Percentiles rank a stretch among this genome's conserved stretches.
These are phyloP conservation scores for Solanum hybrid DNA, from an alignment of 305 asterid genomes.

Conservation along the genomic window DNA sequence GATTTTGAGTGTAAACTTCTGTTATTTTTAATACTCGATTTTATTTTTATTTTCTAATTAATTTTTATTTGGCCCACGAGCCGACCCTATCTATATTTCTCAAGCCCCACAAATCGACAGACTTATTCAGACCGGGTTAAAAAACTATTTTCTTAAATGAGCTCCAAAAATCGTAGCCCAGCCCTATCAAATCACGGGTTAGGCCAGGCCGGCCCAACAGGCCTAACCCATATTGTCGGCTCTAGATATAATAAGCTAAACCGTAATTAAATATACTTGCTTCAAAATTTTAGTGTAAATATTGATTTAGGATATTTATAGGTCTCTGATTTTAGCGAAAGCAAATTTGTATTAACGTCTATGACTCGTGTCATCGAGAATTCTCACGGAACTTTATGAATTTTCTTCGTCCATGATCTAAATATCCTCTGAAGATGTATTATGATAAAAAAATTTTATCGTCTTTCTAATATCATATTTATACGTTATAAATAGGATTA, in stretches of 20 bases:
- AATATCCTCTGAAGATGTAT: not conserved
- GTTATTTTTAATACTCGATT: too few species aligned
- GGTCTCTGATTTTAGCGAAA: not conserved
- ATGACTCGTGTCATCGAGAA: not conserved
- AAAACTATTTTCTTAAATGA: too few species aligned
- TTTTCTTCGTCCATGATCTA: not conserved
- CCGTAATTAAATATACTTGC: not conserved
- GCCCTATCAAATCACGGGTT: too few species aligned
- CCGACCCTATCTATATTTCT: too few species aligned
- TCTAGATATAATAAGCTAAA: not conserved
- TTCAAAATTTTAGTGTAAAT: not conserved
- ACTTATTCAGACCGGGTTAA: fast-evolving
- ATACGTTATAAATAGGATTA: not conserved
- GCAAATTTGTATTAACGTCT: not conserved
- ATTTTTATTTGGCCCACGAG: too few species aligned
- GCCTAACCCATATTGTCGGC: too few species aligned
- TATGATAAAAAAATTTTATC: not conserved
- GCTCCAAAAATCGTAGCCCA: too few species aligned
- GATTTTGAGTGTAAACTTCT: too few species aligned
- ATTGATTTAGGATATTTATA: not conserved
- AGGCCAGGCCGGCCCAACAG: too few species aligned
- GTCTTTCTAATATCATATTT: not conserved
- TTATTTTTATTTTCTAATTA: too few species aligned
- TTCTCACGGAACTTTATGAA: not conserved
- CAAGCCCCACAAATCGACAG: too few species aligned